Evolutionary conservation across 2,329 filamentous ascomycete species (phyloP).

Genomic region (Penicillium sp.): DNA sequence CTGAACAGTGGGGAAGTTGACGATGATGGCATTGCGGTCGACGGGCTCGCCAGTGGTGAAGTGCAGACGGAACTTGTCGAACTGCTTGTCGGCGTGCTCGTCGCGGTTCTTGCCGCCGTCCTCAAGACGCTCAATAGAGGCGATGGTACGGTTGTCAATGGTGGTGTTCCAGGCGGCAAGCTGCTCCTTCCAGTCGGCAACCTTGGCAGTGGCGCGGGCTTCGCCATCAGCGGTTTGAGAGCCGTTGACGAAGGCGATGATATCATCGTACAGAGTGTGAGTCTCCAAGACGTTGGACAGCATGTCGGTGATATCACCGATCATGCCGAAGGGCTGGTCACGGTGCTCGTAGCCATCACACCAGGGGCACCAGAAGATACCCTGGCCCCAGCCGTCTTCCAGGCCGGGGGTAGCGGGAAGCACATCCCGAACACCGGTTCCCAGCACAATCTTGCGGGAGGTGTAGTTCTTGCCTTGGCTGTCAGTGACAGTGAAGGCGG

Average conservation of each 20-base stretch:
- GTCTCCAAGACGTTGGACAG: constrained; percentile 55
- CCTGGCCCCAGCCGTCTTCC: constrained; percentile 58
- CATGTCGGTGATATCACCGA: constrained; percentile 50
- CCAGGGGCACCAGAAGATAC: constrained; percentile 67
- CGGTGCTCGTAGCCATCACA: constrained; percentile 65
- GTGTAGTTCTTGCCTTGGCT: constrained; percentile 40
- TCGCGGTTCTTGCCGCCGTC: constrained; percentile 34
- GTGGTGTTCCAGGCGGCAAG: constrained; percentile 54
- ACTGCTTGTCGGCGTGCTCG: constrained; percentile 39
- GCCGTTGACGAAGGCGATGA: constrained; percentile 63
- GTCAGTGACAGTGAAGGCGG: constrained; percentile 50
- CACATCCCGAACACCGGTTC: constrained; percentile 59
- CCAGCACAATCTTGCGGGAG: constrained; percentile 59
- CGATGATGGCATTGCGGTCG: constrained; percentile 55
- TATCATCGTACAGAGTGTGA: constrained; percentile 56
- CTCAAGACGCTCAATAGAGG: constrained; percentile 50
- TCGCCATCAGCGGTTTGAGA: constrained; percentile 53
- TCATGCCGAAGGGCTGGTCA: constrained; percentile 59
- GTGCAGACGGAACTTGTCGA: constrained; percentile 58
- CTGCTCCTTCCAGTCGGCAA: constrained; percentile 53
- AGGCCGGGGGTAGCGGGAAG: constrained; percentile 59
- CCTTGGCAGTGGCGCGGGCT: constrained; percentile 40
- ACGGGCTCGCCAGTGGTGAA: constrained; percentile 52
- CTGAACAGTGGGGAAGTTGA: constrained; percentile 53
- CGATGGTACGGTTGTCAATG: constrained; percentile 60